Base-by-base conservation (phyloP, 345 rosid genomes). In the Eucalyptus polyanthemos region DNA sequence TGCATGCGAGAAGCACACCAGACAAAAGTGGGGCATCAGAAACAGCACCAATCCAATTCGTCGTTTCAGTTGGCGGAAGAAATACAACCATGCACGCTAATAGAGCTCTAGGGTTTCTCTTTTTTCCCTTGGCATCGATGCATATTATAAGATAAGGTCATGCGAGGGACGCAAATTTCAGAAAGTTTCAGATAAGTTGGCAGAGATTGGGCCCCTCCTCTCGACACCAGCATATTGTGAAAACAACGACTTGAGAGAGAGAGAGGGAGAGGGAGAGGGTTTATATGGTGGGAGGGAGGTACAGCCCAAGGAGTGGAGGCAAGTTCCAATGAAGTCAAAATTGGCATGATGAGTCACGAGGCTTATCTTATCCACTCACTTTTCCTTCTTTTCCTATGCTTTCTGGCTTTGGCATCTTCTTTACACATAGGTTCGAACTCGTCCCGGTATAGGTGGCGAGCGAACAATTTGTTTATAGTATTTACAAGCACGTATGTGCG, bases 281-380 rank as follows among this genome's bases (percentile, higher is more conserved):
- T 37, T 37, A 72, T 37, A 10, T 19, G 14, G 83, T 11, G 83
- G 53, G 88, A 88, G 83, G 42, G 89, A 87, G 47, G 86, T 88
- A 34, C 88, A 90, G 16, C 47, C 72, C 47, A 45, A 21, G 51
- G 45, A 31, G 91, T 69, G 88, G 91, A 89, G 88, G 87, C 88
- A 86, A 87, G 80, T 83, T 89, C 25, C 40, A 80, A 81, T 62
- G 87, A 60, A 87, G 86, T 60, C 90, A 50, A 29, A 44, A 60
- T 90, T 90, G 93, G 90, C 80, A 89, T 91, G 91, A 89, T 86
- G 94, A 88, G 89, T 90, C 94, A 90, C 81, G n/a, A 87, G 50
- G 91, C 94, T 92, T 92, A 94, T 94, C 95, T 91, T 92, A 90
- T 94, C 92, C 37, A 69, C 47, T 53, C 34, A 27, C 88, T 87